Evolutionary conservation across 2,329 filamentous ascomycete genomes (phyloP).

Genomic region (Botryosphaeria dothidea): DNA sequence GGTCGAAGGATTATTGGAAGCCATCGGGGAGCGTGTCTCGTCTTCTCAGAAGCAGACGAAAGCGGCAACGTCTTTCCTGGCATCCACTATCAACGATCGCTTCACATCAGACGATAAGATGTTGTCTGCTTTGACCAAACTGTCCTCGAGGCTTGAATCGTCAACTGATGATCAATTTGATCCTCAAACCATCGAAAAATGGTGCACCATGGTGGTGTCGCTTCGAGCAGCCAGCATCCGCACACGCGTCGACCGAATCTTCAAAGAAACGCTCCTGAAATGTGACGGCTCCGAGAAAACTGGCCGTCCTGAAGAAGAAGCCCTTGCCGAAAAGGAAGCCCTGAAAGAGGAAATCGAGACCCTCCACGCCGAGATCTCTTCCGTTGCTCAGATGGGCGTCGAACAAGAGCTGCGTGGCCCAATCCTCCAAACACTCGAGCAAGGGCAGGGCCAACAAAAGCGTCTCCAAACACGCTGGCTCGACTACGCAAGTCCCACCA

Average conservation of each 20-base stretch:
- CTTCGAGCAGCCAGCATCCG: conserved; percentile 45
- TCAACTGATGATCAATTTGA: conserved; percentile 53
- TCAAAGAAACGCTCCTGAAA: conserved; percentile 45
- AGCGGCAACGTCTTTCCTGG: conserved; percentile 47
- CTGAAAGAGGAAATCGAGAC: conserved; percentile 68
- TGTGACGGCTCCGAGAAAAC: conserved; percentile 39
- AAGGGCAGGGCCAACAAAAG: conserved; percentile 35
- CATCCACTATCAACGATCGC: conserved; percentile 51
- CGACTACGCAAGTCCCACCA: conserved; percentile 38
- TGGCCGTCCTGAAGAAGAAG: conserved; percentile 45
- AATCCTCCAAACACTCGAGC: conserved; percentile 47
- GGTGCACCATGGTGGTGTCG: conserved; percentile 50
- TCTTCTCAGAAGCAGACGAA: conserved; percentile 52
- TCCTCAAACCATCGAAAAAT: conserved; percentile 54
- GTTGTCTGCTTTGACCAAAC: conserved; percentile 7
- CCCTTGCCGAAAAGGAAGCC: conserved; percentile 52
- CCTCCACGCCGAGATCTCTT: conserved; percentile 67
- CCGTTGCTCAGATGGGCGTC: conserved; percentile 70
- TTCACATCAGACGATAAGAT: conserved; percentile 64
- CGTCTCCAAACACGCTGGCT: conserved; percentile 43
- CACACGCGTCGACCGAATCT: conserved; percentile 52
- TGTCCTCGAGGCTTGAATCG: conserved; percentile 52
- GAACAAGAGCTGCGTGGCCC: conserved; percentile 68
- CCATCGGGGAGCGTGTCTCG: conserved; percentile 34
- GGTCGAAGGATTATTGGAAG: conserved; percentile 31